Base-by-base conservation (phyloP, 2,329 filamentous ascomycete species). In the Teratosphaeria epicoccoides region DNA sequence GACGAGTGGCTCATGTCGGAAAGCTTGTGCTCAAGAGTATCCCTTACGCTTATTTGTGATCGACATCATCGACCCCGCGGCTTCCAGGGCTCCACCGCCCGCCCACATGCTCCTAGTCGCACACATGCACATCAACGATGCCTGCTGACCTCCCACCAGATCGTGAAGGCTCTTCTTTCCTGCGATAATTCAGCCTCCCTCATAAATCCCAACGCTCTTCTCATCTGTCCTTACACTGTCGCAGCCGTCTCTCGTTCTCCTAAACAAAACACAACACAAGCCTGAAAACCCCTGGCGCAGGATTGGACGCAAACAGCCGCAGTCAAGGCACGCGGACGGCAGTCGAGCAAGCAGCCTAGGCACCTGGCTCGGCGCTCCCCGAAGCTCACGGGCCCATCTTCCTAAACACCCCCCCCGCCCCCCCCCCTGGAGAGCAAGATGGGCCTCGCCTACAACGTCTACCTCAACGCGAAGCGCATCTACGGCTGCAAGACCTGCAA, bases 401-500 rank as follows among this genome's bases (percentile, higher is more conserved):
- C 25, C 22, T 45, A n/a, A 40, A 24, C n/a, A n/a, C n/a, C n/a
- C n/a, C n/a, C n/a, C n/a, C n/a, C n/a, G n/a, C n/a, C n/a, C n/a
- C n/a, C 20, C 33, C n/a, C 28, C 9, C 10, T 17, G 20, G 9
- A 40, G 33, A 40, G 33, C 28, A 55, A 26, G 23, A 66, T 66
- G 65, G 65, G 65, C 55, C 64, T 67, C 58, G 60, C 61, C 57
- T 67, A 67, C 61, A 67, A 82, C 66, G 54, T 80, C 79, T 51
- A 83, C 73, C 58, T 88, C 79, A 3, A 88, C 77, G 1, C 89
- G 87, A 56, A 88, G 86, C 1, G 95, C 71, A 23, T 90, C 87
- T 60, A 84, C 83, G 6, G 89, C 88, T 24, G 91, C 80, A 91
- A 91, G 75, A 80, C 80, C 64, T 98, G 93, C 82, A 96, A 96